Base-by-base conservation (phyloP, 495 filamentous ascomycete species). In the Hyphodiscus hymeniophilus region DNA sequence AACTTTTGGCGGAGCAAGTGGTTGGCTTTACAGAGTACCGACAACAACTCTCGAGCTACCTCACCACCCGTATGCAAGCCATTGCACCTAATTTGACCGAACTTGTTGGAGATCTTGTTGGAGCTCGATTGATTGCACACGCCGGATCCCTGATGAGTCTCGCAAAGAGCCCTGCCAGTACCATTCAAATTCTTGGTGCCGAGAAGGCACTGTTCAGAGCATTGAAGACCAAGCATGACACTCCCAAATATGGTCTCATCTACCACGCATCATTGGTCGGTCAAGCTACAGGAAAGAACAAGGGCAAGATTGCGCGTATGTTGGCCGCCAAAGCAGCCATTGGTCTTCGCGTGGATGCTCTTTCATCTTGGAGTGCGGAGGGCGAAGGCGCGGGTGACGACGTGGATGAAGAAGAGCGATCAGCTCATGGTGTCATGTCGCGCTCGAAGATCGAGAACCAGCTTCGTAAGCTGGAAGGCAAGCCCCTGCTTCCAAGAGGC, bases 141-240 rank as follows among this genome's bases (percentile, higher is more conserved):
- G 82, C 94, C 38, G 92, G 92, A 53, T 95, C 89, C 45, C 75
- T 99, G 48, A 84, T 92, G 80, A 95, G 84, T 72, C 78, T 99
- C 33, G 89, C 92, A 63, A 99, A 99, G 77, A 89, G 84, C 63
- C 89, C 92, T 47, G 90, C 89, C 66, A 89, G 82, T 60, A 99
- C 92, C 35, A 81, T 99, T 49, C 92, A 99, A 72, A 96, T 99
- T 62, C 79, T 99, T 7, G 92, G 92, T 66, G 92, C 92, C 48
- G 92, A 99, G 70, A 99, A 99, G 75, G 92, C 92, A 3, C 81
- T 99, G 46, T 99, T 99, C 80, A 80, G 92, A 52, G 92, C 92
- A 16, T 71, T 99, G 50, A 99, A 99, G 75, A 99, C 94, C 15
- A 99, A 99, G 73, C 92, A 97, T 64, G 88, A 97, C 60, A 99